Base-by-base conservation (phyloP, 805 yeast genomes). In the Sugiyamaella valdiviana region DNA sequence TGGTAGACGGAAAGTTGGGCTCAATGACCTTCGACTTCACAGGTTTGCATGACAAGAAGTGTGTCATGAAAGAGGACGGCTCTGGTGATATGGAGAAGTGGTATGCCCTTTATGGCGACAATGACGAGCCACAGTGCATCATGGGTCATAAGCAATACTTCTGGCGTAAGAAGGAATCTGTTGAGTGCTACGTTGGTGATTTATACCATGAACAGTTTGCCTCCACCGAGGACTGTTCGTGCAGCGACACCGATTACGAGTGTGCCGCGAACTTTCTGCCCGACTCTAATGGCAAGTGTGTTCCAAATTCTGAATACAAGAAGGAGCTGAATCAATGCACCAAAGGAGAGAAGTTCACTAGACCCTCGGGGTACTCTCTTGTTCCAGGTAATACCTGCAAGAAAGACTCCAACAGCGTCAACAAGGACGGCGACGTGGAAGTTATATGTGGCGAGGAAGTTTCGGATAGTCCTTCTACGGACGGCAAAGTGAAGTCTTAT, bases 131-230 rank as follows among this genome's bases (percentile, higher is more conserved):
- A 47, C 54, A 52, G 52, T 87, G 95, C 69, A 69, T 85, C 16
- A 71, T 75, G 66, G 96, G 96, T 6, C 83, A 78, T 49, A 75
- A 70, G 53, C 85, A 82, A 57, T 76, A 71, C 52, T 82, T 79
- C 60, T 62, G 55, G 41, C 74, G 95, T 63, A 78, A 95, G 68
- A 81, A 80, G 57, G 71, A 72, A 41, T 77, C 74, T 40, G 76
- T 90, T 1, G 60, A 79, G 50, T 88, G 96, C 69, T 76, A 76
- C 61, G 77, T 79, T 10, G 71, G 66, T 6, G 58, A 62, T 21
- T 51, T 66, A 14, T 69, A 62, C 50, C 63, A 66, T 14, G 75
- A 74, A 49, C 60, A 70, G 6, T 41, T 61, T 22, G 63, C 71
- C 6, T 57, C 61, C 21, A 79, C 77, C 51, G 82, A 77, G 46